phyloP scores from a whole-genome alignment of 768 basidiomycete genomes.

The Botryobasidium botryosum region DNA sequence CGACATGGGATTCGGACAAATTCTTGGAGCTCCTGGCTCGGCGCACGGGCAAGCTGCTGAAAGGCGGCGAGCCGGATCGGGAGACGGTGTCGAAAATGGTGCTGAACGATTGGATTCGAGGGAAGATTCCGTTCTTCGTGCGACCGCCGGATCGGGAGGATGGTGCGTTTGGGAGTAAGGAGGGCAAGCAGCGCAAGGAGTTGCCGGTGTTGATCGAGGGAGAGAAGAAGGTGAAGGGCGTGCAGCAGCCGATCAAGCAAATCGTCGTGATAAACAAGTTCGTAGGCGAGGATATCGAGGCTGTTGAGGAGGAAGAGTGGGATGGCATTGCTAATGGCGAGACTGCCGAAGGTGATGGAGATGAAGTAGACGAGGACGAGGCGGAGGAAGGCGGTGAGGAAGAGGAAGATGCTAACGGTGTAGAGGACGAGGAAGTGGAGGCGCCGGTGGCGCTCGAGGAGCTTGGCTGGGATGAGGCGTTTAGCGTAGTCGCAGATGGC shows the following conservation, averaged over 20 bases:
- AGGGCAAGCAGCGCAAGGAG: conserved; percentile 28
- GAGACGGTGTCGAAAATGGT: conserved; percentile 91
- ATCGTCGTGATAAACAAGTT: conserved; percentile 84
- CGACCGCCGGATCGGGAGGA: conserved; percentile 69
- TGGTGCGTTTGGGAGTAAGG: conserved; percentile 17
- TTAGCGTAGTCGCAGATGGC: too few species aligned
- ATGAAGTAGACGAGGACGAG: conserved; percentile 15
- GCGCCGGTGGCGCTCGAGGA: conserved; percentile 26
- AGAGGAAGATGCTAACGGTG: conserved; percentile 24
- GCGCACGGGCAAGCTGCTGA: conserved; percentile 80
- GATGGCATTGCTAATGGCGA: conserved; percentile 10
- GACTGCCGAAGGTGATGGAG: conserved; percentile 17
- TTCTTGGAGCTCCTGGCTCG: conserved; percentile 75
- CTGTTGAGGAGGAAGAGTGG: conserved; percentile 34
- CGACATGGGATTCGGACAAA: conserved; percentile 51
- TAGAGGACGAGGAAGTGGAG: conserved; percentile 19
- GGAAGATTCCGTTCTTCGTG: conserved; percentile 93
- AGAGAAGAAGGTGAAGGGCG: conserved; percentile 30
- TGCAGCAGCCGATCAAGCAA: conserved; percentile 72
- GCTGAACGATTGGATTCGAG: conserved; percentile 91
- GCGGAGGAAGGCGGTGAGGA: conserved; percentile 22
- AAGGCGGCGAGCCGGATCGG: conserved; percentile 86
- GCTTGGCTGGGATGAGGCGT: conserved; percentile 9
- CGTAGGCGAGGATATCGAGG: conserved; percentile 63
- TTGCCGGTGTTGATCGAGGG: conserved; percentile 10